phyloP scores from a whole-genome alignment of 2,329 filamentous ascomycete species.

The Aspergillus sp. region DNA sequence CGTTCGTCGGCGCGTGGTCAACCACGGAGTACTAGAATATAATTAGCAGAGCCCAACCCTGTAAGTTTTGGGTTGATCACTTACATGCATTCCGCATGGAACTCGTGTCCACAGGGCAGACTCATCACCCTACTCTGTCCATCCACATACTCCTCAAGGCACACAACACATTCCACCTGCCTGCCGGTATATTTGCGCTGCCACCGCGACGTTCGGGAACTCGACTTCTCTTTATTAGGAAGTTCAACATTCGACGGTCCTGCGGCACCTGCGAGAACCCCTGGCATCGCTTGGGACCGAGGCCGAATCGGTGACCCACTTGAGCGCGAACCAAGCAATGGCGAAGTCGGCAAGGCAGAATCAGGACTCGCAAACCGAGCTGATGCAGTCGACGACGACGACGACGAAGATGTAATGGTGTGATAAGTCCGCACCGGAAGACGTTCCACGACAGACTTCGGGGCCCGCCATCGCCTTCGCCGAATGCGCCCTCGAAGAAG shows the following conservation, averaged over 20 bases:
- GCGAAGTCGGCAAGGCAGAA: slow-evolving; percentile 64
- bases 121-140: slow-evolving; percentile 95
- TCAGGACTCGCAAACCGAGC: slow-evolving; percentile 54
- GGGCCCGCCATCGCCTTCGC: slow-evolving; percentile 86
- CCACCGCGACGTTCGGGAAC: slow-evolving; percentile 29
- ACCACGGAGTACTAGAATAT: slow-evolving; percentile 71
- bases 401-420: slow-evolving; percentile 60
- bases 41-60: slow-evolving; percentile 11
- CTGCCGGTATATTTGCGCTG: slow-evolving; percentile 53
- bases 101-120: slow-evolving; percentile 92
- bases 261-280: slow-evolving; percentile 15
- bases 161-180: slow-evolving; percentile 87
- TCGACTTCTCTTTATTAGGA: slow-evolving; percentile 39
- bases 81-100: slow-evolving; percentile 97
- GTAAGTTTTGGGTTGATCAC: slow-evolving; percentile 31
- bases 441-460: slow-evolving; percentile 88
- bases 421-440: slow-evolving; percentile 95
- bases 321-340: slow-evolving; percentile 50
- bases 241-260: slow-evolving; percentile 15
- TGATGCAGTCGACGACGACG: slow-evolving; percentile 46
- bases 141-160: slow-evolving; percentile 90
- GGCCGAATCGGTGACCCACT: slow-evolving; percentile 23
- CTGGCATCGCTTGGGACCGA: slow-evolving; percentile 30
- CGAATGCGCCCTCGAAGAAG: slow-evolving; percentile 82
- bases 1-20: slow-evolving; percentile 89